These are phyloP conservation scores for Dipodascopsis uninucleata DNA, from an alignment of 805 yeast species.

Conservation along the genomic window DNA sequence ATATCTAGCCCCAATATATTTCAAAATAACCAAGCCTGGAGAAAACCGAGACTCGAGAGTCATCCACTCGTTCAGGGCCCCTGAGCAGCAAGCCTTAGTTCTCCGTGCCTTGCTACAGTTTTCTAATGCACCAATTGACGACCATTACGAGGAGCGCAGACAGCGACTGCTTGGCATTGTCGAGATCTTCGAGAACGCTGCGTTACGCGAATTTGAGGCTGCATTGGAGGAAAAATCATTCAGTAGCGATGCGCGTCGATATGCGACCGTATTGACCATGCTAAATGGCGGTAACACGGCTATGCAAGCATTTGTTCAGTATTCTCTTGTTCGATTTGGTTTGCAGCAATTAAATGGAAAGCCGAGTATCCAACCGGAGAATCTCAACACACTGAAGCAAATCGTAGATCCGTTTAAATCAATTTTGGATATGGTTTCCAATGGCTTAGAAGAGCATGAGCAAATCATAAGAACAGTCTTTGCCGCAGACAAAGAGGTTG, in stretches of 20 bases:
- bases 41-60: conserved; percentile 41
- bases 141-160: conserved; percentile 37
- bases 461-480: conserved; percentile 44
- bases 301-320: conserved; percentile 33
- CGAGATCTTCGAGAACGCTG: conserved; percentile 69
- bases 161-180: conserved; percentile 49
- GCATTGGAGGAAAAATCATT: conserved; percentile 50
- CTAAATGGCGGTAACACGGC: conserved; percentile 39
- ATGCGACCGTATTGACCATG: conserved; percentile 35
- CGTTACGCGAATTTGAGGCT: conserved; percentile 61
- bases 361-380: no score
- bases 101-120: conserved; percentile 43
- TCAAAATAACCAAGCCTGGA: conserved; percentile 43
- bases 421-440: conserved; percentile 35
- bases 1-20: conserved; percentile 44
- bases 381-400: no score
- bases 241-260: conserved; percentile 37
- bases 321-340: no score
- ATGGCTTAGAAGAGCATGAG: conserved; percentile 41
- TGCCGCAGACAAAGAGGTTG: conserved; percentile 45
- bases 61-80: conserved; percentile 47
- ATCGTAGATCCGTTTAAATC: conserved; percentile 22
- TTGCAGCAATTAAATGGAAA: no score
- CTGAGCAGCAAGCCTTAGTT: conserved; percentile 50
- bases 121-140: conserved; percentile 35